A percentile compares a stretch with the other conserved stretches of the same genome.
Conservation (phyloP, 2,329 filamentous ascomycete species). For the Fusarium pseudonygamai region DNA sequence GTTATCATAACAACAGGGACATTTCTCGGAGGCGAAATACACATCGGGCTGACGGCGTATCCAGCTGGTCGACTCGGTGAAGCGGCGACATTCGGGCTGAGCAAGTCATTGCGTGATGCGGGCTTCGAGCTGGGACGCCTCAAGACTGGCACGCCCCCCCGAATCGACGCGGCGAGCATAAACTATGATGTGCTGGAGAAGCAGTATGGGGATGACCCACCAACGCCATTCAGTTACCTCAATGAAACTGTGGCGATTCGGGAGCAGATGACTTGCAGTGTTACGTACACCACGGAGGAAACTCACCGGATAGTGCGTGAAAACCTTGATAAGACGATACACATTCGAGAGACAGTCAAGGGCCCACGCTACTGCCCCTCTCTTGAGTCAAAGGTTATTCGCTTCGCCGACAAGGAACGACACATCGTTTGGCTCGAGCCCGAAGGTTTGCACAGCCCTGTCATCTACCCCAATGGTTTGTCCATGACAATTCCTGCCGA, state of each 20-base stretch:
- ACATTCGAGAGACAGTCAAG: constrained; percentile 94
- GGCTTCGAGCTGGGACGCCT: constrained; percentile 89
- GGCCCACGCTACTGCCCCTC: constrained; percentile 96
- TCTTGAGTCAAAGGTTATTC: constrained; percentile 90
- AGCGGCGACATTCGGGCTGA: constrained; percentile 89
- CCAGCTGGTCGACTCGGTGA: constrained; percentile 94
- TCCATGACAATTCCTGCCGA: constrained; percentile 96
- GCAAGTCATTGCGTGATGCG: constrained; percentile 86
- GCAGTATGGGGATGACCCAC: constrained; percentile 85
- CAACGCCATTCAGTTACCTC: constrained; percentile 90
- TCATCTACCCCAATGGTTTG: constrained; percentile 95
- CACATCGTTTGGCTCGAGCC: constrained; percentile 98
- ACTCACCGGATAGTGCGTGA: constrained; percentile 85
- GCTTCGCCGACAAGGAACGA: constrained; percentile 80
- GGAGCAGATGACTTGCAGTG: constrained; percentile 85
- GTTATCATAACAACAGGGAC: constrained; percentile 97
- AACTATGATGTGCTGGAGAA: constrained; percentile 76
- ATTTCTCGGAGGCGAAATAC: constrained; percentile 94
- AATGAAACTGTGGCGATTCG: constrained; percentile 81
- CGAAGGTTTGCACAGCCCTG: constrained; percentile 88
- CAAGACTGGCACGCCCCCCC: constrained; percentile 95
- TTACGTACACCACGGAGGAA: constrained; percentile 84
- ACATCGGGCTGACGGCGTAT: constrained; percentile 86
- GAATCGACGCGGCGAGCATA: constrained; percentile 83
- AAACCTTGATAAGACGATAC: constrained; percentile 95